These are phyloP conservation scores for Neospermospora avenae DNA, from an alignment of 2,329 filamentous ascomycete species.

Conservation along the genomic window DNA sequence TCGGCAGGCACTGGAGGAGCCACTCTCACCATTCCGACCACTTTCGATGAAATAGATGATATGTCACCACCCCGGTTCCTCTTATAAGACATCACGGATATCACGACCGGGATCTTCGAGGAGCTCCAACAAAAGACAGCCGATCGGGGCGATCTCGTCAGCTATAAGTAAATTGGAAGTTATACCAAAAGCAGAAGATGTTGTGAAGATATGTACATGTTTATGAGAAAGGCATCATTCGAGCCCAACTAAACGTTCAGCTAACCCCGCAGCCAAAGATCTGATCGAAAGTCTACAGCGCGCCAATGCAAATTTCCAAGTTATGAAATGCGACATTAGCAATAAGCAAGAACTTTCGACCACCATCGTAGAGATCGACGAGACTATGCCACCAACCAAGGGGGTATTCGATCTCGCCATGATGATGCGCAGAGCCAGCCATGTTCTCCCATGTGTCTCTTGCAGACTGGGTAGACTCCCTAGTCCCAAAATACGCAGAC, in stretches of 20 bases:
- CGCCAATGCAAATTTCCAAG: background rate
- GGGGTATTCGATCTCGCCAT: background rate
- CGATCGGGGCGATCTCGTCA: background rate
- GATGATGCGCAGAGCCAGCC: background rate
- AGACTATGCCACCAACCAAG: background rate
- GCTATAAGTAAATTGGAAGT: background rate
- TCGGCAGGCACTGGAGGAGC: constrained; percentile 2
- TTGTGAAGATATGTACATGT: background rate
- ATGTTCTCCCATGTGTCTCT: background rate
- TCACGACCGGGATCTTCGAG: background rate
- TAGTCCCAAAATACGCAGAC: background rate
- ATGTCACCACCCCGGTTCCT: background rate
- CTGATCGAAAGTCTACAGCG: background rate
- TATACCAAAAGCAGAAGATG: background rate
- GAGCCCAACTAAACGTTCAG: background rate
- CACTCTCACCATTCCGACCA: background rate
- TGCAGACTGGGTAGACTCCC: background rate
- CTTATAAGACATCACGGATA: background rate
- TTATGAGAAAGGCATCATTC: background rate
- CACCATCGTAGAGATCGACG: background rate
- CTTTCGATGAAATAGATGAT: background rate
- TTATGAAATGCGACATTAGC: background rate
- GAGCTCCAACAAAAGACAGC: background rate
- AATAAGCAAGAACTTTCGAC: background rate
- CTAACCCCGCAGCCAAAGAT: background rate